Evolutionary conservation across 1,139 yeast species (phyloP).

Genomic region (Geotrichum cucujoidarum): DNA sequence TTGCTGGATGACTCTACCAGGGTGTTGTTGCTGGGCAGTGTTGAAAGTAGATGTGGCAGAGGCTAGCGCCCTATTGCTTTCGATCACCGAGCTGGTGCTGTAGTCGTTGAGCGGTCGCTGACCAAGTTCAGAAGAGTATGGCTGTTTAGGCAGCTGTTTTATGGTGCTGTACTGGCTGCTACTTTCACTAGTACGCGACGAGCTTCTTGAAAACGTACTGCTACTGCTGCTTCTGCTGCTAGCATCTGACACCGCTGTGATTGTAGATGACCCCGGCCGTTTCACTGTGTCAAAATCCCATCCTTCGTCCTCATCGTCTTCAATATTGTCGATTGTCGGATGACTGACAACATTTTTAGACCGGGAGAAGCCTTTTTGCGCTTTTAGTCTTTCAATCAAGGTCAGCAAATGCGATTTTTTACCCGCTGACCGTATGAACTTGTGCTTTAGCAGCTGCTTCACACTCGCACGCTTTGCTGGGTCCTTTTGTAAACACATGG

Average conservation of each 20-base stretch:
- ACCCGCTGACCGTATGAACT: constrained; percentile 50
- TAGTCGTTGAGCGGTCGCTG: not conserved
- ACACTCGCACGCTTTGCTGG: constrained; percentile 62
- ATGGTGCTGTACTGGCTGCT: not conserved
- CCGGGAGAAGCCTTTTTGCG: constrained; percentile 21
- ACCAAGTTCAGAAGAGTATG: not conserved
- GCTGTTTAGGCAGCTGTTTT: not conserved
- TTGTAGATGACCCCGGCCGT: too few species aligned
- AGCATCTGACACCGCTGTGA: constrained; percentile 4
- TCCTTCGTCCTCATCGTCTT: constrained; percentile 30
- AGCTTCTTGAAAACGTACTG: not conserved
- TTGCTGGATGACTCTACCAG: constrained; percentile 14
- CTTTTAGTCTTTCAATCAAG: constrained; percentile 28
- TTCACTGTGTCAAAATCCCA: constrained; percentile 42
- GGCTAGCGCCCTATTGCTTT: not conserved
- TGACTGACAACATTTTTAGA: constrained; percentile 21
- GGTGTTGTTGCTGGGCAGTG: not conserved
- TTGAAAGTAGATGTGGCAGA: not conserved
- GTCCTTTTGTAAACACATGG: constrained; percentile 56
- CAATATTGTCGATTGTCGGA: constrained; percentile 21
- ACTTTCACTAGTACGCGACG: not conserved
- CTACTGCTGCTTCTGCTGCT: constrained; percentile 4
- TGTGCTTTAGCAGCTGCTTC: constrained; percentile 51
- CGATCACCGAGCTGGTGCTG: not conserved
- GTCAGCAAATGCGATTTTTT: constrained; percentile 34